phyloP scores from a whole-genome alignment of 805 yeast genomes.

The Pichia scutulata region DNA sequence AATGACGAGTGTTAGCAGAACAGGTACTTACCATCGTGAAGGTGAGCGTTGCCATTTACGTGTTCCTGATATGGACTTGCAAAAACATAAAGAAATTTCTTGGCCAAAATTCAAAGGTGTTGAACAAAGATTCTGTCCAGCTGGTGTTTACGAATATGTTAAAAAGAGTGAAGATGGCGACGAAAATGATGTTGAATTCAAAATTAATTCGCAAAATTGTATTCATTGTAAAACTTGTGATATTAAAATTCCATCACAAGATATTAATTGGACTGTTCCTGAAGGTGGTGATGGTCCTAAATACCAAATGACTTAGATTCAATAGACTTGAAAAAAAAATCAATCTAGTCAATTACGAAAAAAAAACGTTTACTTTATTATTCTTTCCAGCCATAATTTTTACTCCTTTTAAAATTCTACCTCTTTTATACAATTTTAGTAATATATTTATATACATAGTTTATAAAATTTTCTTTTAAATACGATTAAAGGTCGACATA shows the following conservation, averaged over 20 bases:
- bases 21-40: slow-evolving; percentile 94
- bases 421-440: not conserved
- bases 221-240: slow-evolving; percentile 98
- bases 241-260: slow-evolving; percentile 92
- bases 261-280: slow-evolving; percentile 94
- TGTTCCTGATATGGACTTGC: slow-evolving; percentile 52
- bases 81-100: slow-evolving; percentile 57
- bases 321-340: not conserved
- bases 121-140: slow-evolving; percentile 93
- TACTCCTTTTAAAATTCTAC: not conserved
- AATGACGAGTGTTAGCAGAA: slow-evolving; percentile 88
- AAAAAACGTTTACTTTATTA: not conserved
- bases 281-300: slow-evolving; percentile 99
- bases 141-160: slow-evolving; percentile 92
- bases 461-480: not conserved
- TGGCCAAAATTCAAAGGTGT: slow-evolving; percentile 80
- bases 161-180: slow-evolving; percentile 36
- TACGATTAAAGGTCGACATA: not conserved
- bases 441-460: not conserved
- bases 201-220: slow-evolving; percentile 94
- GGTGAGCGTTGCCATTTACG: slow-evolving; percentile 87
- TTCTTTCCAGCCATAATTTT: not conserved
- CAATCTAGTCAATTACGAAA: not conserved
- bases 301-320: slow-evolving; percentile 60
- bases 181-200: slow-evolving; percentile 71